These are phyloP conservation scores for Saccharomycopsis sp. DNA, from an alignment of 805 yeast genomes.

Conservation along the genomic window DNA sequence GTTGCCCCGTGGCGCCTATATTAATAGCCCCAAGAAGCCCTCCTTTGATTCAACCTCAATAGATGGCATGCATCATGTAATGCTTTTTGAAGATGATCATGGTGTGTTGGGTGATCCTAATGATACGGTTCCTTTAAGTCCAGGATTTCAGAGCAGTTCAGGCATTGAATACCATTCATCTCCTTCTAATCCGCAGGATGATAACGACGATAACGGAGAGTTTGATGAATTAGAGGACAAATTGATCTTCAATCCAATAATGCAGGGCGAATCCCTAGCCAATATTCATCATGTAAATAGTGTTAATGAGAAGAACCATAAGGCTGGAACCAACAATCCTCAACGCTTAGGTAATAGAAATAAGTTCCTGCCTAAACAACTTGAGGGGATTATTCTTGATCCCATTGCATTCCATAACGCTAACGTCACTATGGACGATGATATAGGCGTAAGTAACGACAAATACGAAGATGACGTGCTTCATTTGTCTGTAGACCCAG, in stretches of 20 bases:
- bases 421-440: constrained; percentile 26
- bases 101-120: not conserved
- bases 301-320: not conserved
- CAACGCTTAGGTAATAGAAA: not conserved
- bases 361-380: constrained; percentile 17
- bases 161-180: constrained; percentile 11
- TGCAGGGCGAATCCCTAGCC: constrained; percentile 9
- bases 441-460: constrained; percentile 31
- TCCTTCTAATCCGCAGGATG: not conserved
- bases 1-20: not conserved
- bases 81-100: constrained; percentile 1
- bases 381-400: constrained; percentile 14
- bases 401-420: constrained; percentile 16
- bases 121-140: not conserved
- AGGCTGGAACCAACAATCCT: constrained; percentile 1
- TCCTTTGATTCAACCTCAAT: not conserved
- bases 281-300: not conserved
- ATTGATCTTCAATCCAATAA: not conserved
- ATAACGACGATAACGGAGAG: not conserved
- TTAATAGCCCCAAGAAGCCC: constrained; percentile 8
- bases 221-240: not conserved
- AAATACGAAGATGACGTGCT: constrained; percentile 35
- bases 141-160: not conserved
- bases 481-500: not conserved
- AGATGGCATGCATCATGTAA: not conserved